Conservation (phyloP, 108 stramenopile genomes). For the Mediolabrus comicus region DNA sequence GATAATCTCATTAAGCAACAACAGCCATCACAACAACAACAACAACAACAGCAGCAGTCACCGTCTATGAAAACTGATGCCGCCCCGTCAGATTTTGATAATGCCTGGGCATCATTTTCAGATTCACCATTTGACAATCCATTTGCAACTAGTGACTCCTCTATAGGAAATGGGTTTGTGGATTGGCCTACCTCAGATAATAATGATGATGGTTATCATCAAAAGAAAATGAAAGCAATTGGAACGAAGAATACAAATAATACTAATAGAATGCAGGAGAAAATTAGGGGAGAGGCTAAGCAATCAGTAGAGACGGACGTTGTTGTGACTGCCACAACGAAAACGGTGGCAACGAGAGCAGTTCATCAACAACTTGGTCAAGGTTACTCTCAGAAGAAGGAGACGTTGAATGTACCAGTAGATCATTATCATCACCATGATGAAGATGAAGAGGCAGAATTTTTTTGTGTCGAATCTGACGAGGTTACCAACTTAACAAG, state of each 20-base stretch:
- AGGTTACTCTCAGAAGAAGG: too few relatives aligned
- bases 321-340: neutral
- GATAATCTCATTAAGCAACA: neutral
- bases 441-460: neutral
- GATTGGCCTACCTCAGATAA: neutral
- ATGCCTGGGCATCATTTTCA: neutral
- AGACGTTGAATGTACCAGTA: too few relatives aligned
- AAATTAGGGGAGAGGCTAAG: neutral
- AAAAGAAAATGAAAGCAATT: too few relatives aligned
- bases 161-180: neutral
- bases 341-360: neutral
- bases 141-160: neutral
- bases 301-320: neutral
- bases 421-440: too few relatives aligned
- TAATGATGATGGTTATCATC: neutral
- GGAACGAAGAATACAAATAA: neutral
- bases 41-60: neutral
- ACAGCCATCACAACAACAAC: neutral
- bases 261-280: neutral
- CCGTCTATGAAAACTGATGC: neutral
- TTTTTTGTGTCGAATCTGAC: neutral
- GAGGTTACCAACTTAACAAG: neutral
- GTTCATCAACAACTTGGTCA: neutral
- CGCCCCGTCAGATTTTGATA: neutral
- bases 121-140: neutral